Base-by-base conservation (phyloP, 225 moss, liverwort and hornwort species). In the Sphagnum contortum region DNA sequence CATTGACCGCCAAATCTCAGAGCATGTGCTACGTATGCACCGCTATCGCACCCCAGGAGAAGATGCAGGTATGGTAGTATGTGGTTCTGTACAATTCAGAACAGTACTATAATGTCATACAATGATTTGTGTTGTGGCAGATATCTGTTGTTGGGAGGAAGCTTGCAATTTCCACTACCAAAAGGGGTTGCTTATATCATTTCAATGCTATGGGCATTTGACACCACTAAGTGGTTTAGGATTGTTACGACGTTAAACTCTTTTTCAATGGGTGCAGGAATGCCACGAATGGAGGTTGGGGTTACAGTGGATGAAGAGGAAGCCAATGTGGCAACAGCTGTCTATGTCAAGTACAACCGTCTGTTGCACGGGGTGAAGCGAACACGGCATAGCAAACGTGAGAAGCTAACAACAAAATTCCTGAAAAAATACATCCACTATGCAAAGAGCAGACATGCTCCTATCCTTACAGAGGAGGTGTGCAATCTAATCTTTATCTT, bases 381-480 rank as follows among this genome's bases (percentile, higher is more conserved):
- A 70, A 85, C 79, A 48, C 74, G 89, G 64, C 80, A 85, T 49
- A 76, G 64, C 58, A 87, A 76, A 64, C 75, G 80, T 49, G 87
- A 88, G 57, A 79, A 85, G 47, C 79, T 89, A 4, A 92, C 92
- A 9, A 77, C 73, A 48, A 85, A 86, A 66, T 88, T 89, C 61
- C 52, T 93, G 76, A 93, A 93, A 77, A 93, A 93, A 69, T 93
- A 85, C 58, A 89, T 88, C 11, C 82, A 89, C 64, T 93, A 93
- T 58, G 83, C 92, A 8, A 89, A 89, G 81, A 89, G 85, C 81
- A 85, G 92, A 70, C 83, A 81, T 64, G 73, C 70, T 59, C 92
- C 92, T 59, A 62, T 81, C 55, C 81, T 93, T 47, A 93, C 87
- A 45, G 86, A 89, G 70, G 88, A 93, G 89, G 89, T 89, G 66